Percentiles rank a stretch among this genome's conserved stretches.
These are phyloP conservation scores for Rhizopogon salebrosus DNA, from an alignment of 768 basidiomycete genomes.

Conservation along the genomic window DNA sequence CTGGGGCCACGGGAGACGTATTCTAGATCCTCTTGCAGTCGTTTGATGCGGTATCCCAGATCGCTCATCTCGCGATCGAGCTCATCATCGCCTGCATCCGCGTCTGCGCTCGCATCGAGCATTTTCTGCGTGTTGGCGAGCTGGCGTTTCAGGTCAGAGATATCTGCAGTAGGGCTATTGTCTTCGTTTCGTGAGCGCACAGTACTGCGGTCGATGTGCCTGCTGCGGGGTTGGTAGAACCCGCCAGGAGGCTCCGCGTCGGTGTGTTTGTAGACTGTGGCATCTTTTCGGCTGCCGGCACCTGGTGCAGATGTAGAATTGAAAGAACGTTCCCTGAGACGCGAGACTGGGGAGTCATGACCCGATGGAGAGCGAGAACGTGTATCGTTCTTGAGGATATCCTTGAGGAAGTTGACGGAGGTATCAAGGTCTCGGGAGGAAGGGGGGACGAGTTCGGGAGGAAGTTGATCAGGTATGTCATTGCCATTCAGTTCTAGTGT, in stretches of 20 bases:
- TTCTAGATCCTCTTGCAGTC: slow-evolving; percentile 89
- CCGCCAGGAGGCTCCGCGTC: slow-evolving; percentile 53
- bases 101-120: slow-evolving; percentile 72
- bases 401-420: slow-evolving; percentile 86
- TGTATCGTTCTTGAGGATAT: slow-evolving; percentile 81
- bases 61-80: slow-evolving; percentile 90
- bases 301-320: slow-evolving; percentile 45
- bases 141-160: slow-evolving; percentile 83
- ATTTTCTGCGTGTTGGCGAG: slow-evolving; percentile 73
- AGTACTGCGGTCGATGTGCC: slow-evolving; percentile 82
- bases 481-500: slow-evolving; percentile 83
- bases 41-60: slow-evolving; percentile 75
- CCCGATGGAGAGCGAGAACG: slow-evolving; percentile 62
- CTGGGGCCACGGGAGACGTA: slow-evolving; percentile 75
- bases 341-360: slow-evolving; percentile 50
- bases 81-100: slow-evolving; percentile 78
- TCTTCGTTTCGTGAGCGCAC: slow-evolving; percentile 73
- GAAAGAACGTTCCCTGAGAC: slow-evolving; percentile 69
- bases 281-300: slow-evolving; percentile 71
- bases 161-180: slow-evolving; percentile 54
- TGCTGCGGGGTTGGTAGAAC: slow-evolving; percentile 73
- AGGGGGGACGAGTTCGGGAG: slow-evolving; percentile 85
- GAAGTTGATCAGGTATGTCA: slow-evolving; percentile 81
- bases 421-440: slow-evolving; percentile 85
- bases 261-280: slow-evolving; percentile 86